Conservation (phyloP, 768 basidiomycete species). For the Mycena filopes region DNA sequence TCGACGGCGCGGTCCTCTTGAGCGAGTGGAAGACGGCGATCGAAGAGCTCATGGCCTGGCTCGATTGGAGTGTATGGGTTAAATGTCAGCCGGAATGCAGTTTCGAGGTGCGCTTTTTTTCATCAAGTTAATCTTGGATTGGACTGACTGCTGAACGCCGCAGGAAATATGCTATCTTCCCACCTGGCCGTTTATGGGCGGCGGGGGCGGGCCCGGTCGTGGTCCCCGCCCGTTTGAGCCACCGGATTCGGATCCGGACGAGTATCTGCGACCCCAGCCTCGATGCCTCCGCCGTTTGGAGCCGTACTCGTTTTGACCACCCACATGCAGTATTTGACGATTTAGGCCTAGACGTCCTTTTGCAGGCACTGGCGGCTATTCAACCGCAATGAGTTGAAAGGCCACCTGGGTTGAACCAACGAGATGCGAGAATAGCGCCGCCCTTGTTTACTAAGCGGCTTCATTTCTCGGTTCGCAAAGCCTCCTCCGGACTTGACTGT, state of each 20-base stretch:
- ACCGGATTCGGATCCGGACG: slow-evolving; percentile 9
- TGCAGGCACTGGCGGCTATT: no score
- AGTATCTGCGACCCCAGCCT: slow-evolving; percentile 19
- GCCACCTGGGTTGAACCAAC: no score
- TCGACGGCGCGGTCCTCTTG: slow-evolving; percentile 2
- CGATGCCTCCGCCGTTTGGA: slow-evolving; percentile 20
- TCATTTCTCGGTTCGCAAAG: no score
- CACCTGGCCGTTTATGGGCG: slow-evolving; percentile 18
- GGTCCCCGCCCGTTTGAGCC: no score
- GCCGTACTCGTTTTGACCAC: no score
- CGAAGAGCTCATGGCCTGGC: slow-evolving; percentile 13
- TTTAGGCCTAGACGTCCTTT: no score
- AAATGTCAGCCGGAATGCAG: slow-evolving; percentile 19
- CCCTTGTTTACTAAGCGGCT: no score
- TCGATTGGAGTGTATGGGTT: slow-evolving; percentile 27
- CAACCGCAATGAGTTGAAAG: no score
- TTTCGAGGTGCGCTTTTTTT: slow-evolving; percentile 4
- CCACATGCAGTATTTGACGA: no score
- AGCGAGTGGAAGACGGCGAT: not conserved
- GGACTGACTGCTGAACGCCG: not conserved
- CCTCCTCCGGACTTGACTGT: no score
- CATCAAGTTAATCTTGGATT: not conserved
- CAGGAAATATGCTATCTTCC: slow-evolving; percentile 28
- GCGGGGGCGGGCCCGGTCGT: no score
- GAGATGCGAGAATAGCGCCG: no score